Conservation (phyloP, 495 filamentous ascomycete genomes). For the Achaetomiella virescens region DNA sequence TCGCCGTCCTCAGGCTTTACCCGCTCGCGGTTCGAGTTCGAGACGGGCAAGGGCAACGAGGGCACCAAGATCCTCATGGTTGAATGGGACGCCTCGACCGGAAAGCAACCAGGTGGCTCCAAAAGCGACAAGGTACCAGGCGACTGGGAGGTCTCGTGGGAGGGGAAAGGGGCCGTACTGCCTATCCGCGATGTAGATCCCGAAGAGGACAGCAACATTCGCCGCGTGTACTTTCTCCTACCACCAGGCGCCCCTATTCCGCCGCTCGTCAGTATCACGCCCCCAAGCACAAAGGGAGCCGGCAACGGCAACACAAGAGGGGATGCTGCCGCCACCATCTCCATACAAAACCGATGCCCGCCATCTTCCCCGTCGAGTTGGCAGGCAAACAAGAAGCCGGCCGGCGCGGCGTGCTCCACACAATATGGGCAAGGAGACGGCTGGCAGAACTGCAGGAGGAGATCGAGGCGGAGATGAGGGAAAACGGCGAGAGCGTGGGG, state of each 20-base stretch:
- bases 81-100: slow-evolving; percentile 64
- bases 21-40: slow-evolving; percentile 79
- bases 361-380: slow-evolving; percentile 70
- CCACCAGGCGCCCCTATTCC: slow-evolving; percentile 62
- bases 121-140: not conserved
- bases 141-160: slow-evolving; percentile 74
- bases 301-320: slow-evolving; percentile 15
- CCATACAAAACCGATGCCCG: slow-evolving; percentile 66
- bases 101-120: not conserved
- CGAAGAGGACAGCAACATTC: slow-evolving; percentile 26
- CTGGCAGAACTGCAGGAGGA: slow-evolving; percentile 66
- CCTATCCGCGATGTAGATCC: slow-evolving; percentile 51
- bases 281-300: slow-evolving; percentile 34
- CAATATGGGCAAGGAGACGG: slow-evolving; percentile 74
- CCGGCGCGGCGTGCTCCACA: slow-evolving; percentile 73
- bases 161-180: slow-evolving; percentile 61
- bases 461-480: slow-evolving; percentile 55
- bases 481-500: slow-evolving; percentile 69
- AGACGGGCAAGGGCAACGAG: slow-evolving; percentile 66
- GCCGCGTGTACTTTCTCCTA: slow-evolving; percentile 69
- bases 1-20: slow-evolving; percentile 42
- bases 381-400: slow-evolving; percentile 59
- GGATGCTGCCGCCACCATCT: slow-evolving; percentile 21
- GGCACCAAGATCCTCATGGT: slow-evolving; percentile 83
- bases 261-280: slow-evolving; percentile 58